These are phyloP conservation scores for Picochlorum sp. DNA, from an alignment of 139 green algal genomes.

Conservation along the genomic window DNA sequence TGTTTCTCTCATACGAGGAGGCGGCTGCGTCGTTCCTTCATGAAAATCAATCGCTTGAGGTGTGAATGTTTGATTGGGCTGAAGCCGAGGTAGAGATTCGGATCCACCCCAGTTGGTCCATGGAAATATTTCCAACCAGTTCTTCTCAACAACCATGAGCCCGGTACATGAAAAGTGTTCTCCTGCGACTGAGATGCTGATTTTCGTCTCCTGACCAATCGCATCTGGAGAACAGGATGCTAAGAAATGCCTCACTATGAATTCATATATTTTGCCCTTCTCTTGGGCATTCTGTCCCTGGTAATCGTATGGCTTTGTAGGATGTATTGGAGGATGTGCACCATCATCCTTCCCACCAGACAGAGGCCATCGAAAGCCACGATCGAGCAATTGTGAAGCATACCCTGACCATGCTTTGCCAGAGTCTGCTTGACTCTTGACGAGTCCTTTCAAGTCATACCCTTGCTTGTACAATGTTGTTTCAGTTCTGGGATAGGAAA, in stretches of 20 bases:
- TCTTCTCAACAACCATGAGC: slow-evolving; percentile 86
- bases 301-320: slow-evolving; percentile 44
- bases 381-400: slow-evolving; percentile 39
- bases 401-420: slow-evolving; percentile 52
- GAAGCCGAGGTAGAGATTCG: slow-evolving; percentile 62
- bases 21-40: slow-evolving; percentile 69
- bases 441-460: slow-evolving; percentile 41
- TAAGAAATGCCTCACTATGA: slow-evolving; percentile 90
- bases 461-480: slow-evolving; percentile 75
- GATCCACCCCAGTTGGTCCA: slow-evolving; percentile 79
- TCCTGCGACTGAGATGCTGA: slow-evolving; percentile 57
- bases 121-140: slow-evolving; percentile 94
- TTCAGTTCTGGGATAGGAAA: slow-evolving; percentile 95
- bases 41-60: slow-evolving; percentile 67
- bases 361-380: slow-evolving; percentile 46
- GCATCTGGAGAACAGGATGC: slow-evolving; percentile 82
- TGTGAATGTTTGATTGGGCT: slow-evolving; percentile 59
- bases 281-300: slow-evolving; percentile 31
- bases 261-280: slow-evolving; percentile 88
- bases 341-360: slow-evolving; percentile 76
- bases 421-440: slow-evolving; percentile 36
- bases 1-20: slow-evolving; percentile 69
- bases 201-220: slow-evolving; percentile 75
- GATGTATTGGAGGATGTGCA: slow-evolving; percentile 90
- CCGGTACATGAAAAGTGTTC: slow-evolving; percentile 47